Evolutionary conservation across 1,284 basidiomycete genomes (phyloP).

Genomic region (Naganishia sp.): DNA sequence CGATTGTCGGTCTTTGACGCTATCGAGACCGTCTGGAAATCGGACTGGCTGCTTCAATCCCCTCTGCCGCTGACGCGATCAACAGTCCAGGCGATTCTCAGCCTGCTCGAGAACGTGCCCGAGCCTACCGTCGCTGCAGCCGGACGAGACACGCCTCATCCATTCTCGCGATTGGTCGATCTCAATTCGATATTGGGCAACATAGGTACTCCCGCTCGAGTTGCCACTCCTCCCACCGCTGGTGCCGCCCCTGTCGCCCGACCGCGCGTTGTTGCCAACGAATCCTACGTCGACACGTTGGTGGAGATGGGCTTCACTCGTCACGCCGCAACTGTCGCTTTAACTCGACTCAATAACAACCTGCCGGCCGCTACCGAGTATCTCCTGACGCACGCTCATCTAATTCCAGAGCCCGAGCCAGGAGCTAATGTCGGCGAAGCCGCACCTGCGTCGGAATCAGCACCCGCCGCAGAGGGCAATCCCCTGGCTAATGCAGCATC

Average conservation of each 20-base stretch:
- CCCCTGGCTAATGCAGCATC: slow-evolving; percentile 33
- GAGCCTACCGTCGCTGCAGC: slow-evolving; percentile 56
- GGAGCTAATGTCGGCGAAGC: slow-evolving; percentile 41
- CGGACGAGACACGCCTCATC: slow-evolving; percentile 38
- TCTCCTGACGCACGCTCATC: slow-evolving; percentile 78
- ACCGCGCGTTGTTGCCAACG: slow-evolving; percentile 27
- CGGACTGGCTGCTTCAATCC: slow-evolving; percentile 75
- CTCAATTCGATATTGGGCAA: slow-evolving; percentile 21
- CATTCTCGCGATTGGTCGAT: slow-evolving; percentile 33
- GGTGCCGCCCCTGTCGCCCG: slow-evolving; percentile 5
- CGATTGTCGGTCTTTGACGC: slow-evolving; percentile 72
- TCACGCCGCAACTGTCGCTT: slow-evolving; percentile 76
- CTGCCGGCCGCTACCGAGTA: slow-evolving; percentile 86
- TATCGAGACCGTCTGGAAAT: slow-evolving; percentile 73
- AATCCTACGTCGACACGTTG: slow-evolving; percentile 69
- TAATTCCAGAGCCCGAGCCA: slow-evolving; percentile 58
- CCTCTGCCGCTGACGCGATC: slow-evolving; percentile 72
- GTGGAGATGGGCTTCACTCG: slow-evolving; percentile 97
- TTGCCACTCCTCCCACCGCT: background rate
- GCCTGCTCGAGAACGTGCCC: slow-evolving; percentile 77
- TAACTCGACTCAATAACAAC: slow-evolving; percentile 84
- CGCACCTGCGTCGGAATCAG: slow-evolving; percentile 39
- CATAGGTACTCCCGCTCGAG: slow-evolving; percentile 15
- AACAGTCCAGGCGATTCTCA: slow-evolving; percentile 75
- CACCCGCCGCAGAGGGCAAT: slow-evolving; percentile 29